Conservation (phyloP, 2,329 filamentous ascomycete species). For the Aspergillus awamori region DNA sequence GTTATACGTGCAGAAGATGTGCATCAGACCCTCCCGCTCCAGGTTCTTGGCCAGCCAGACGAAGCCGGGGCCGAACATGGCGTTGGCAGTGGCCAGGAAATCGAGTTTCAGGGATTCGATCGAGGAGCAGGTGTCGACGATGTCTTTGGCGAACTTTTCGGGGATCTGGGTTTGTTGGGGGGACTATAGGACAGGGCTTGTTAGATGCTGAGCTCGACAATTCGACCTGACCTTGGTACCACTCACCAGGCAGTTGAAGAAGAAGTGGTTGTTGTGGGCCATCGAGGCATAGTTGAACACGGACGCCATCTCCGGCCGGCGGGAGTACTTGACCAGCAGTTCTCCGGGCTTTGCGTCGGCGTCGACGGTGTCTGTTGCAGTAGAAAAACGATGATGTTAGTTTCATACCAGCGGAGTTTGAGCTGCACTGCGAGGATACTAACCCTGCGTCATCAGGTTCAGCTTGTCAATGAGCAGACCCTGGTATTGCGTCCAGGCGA, state of each 20-base stretch:
- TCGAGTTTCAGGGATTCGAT: constrained; percentile 79
- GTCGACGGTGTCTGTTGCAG: constrained; percentile 61
- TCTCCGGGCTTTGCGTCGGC: constrained; percentile 65
- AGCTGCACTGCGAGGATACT: constrained; percentile 28
- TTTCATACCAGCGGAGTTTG: background rate
- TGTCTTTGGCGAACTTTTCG: constrained; percentile 57
- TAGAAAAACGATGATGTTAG: background rate
- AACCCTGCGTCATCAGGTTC: constrained; percentile 74
- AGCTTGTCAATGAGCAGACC: constrained; percentile 71
- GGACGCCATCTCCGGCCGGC: constrained; percentile 74
- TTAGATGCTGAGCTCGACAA: constrained; percentile 8
- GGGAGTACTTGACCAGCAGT: constrained; percentile 74
- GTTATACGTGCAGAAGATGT: constrained; percentile 84
- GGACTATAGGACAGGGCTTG: constrained; percentile 28
- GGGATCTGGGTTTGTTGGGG: constrained; percentile 57
- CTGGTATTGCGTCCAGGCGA: constrained; percentile 86
- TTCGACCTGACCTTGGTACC: background rate
- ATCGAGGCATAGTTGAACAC: constrained; percentile 97
- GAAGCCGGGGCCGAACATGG: constrained; percentile 97
- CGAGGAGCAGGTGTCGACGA: constrained; percentile 75
- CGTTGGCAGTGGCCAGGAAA: constrained; percentile 75
- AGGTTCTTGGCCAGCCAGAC: constrained; percentile 81
- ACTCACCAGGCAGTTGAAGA: constrained; percentile 52
- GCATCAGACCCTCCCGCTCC: constrained; percentile 53
- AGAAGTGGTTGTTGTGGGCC: constrained; percentile 81